Conservation (phyloP, 2,329 filamentous ascomycete genomes). For the Colletotrichum viniferum region DNA sequence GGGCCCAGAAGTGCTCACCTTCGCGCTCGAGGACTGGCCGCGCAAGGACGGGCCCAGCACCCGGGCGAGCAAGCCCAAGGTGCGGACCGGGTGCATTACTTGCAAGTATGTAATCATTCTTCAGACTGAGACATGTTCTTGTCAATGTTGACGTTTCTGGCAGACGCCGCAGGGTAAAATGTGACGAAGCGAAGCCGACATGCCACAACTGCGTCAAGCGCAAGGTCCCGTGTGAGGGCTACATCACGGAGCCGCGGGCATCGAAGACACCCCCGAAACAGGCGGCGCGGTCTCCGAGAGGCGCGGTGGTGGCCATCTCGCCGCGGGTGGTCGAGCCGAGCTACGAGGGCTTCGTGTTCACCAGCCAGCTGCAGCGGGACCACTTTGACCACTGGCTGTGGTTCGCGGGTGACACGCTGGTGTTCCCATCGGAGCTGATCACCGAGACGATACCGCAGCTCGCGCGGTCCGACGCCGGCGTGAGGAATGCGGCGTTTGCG, state of each 20-base stretch:
- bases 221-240: slow-evolving; percentile 3
- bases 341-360: slow-evolving; percentile 11
- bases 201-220: slow-evolving; percentile 13
- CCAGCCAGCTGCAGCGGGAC: slow-evolving; percentile 7
- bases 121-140: not conserved
- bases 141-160: not conserved
- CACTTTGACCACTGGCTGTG: slow-evolving; percentile 12
- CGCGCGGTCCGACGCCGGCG: slow-evolving; percentile 21
- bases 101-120: slow-evolving; percentile 4
- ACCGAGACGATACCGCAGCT: slow-evolving; percentile 23
- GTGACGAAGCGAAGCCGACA: slow-evolving; percentile 10
- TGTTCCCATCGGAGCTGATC: slow-evolving; percentile 13
- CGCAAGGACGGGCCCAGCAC: not conserved
- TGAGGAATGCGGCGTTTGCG: slow-evolving; percentile 44
- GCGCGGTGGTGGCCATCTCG: not conserved
- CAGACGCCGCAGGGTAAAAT: slow-evolving; percentile 12
- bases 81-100: slow-evolving; percentile 22
- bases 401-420: not conserved
- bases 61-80: slow-evolving; percentile 22
- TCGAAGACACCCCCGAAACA: not conserved
- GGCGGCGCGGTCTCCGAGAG: not conserved
- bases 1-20: slow-evolving; percentile 5
- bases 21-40: slow-evolving; percentile 14
- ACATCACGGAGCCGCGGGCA: not conserved
- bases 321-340: slow-evolving; percentile 1